Conservation (phyloP, 208 protist species). For the Trichomonas gallinae region DNA sequence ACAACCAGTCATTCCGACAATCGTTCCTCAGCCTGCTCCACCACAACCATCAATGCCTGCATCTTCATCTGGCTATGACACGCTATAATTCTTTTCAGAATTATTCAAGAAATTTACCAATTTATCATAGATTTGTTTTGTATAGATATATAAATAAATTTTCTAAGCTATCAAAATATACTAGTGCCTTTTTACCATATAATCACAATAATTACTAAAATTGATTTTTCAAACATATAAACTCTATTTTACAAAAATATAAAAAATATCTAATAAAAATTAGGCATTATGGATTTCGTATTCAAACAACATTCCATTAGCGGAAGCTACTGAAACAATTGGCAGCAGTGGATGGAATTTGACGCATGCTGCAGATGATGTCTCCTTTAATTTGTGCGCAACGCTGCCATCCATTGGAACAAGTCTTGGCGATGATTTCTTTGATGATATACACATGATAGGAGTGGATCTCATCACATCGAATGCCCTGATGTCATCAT, state of each 20-base stretch:
- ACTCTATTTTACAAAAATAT: not conserved
- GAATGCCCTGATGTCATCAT: not conserved
- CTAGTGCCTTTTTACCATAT: too few relatives aligned
- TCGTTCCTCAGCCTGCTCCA: not conserved
- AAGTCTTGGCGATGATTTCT: not conserved
- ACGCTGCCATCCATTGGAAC: not conserved
- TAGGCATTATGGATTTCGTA: not conserved
- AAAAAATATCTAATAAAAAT: not conserved
- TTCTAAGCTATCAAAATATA: too few relatives aligned
- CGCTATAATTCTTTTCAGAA: too few relatives aligned
- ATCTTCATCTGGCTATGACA: not conserved
- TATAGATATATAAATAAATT: too few relatives aligned
- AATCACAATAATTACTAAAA: too few relatives aligned
- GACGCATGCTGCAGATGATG: not conserved
- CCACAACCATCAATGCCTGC: not conserved
- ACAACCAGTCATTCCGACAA: not conserved
- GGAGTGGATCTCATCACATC: not conserved
- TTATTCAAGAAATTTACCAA: too few relatives aligned
- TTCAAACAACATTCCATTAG: not conserved
- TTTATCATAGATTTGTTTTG: too few relatives aligned
- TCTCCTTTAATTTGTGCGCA: not conserved
- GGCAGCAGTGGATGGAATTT: not conserved
- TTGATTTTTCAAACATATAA: not conserved
- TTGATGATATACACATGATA: not conserved
- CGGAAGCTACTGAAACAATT: not conserved